Conservation (phyloP, 768 basidiomycete genomes). For the Amanita brunnescens region DNA sequence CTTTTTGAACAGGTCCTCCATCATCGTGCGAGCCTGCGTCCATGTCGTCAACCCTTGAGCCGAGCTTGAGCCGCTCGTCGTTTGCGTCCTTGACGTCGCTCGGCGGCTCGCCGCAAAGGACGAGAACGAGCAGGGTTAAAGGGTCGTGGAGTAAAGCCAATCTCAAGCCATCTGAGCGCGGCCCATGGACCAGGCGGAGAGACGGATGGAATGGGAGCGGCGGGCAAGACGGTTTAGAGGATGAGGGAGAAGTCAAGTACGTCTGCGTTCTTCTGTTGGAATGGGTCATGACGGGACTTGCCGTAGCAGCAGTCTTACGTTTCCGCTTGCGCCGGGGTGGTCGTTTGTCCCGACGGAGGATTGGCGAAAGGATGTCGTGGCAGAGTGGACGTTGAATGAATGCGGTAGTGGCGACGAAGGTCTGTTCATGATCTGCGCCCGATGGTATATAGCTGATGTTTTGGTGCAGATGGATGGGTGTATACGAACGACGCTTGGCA, state of each 20-base stretch:
- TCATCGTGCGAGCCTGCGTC: neutral
- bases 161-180: conserved; percentile 38
- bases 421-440: neutral
- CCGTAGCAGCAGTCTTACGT: conserved; percentile 70
- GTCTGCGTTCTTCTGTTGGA: conserved; percentile 14
- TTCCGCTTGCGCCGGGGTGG: conserved; percentile 70
- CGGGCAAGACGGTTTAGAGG: conserved; percentile 29
- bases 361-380: conserved; percentile 62
- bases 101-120: neutral
- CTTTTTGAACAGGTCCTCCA: neutral
- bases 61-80: neutral
- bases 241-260: conserved; percentile 55
- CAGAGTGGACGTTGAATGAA: conserved; percentile 37
- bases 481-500: conserved; percentile 76
- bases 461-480: conserved; percentile 62
- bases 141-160: conserved; percentile 38
- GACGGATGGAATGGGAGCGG: conserved; percentile 55
- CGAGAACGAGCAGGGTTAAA: conserved; percentile 8
- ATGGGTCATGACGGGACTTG: conserved; percentile 10
- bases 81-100: neutral
- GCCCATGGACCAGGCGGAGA: conserved; percentile 60
- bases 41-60: neutral
- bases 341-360: conserved; percentile 67
- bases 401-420: conserved; percentile 24
- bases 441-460: neutral